Percentiles rank a stretch among this genome's conserved stretches.
Evolutionary conservation across 345 rosid genomes (phyloP).

Genomic region (Eucalyptus pauciflora): DNA sequence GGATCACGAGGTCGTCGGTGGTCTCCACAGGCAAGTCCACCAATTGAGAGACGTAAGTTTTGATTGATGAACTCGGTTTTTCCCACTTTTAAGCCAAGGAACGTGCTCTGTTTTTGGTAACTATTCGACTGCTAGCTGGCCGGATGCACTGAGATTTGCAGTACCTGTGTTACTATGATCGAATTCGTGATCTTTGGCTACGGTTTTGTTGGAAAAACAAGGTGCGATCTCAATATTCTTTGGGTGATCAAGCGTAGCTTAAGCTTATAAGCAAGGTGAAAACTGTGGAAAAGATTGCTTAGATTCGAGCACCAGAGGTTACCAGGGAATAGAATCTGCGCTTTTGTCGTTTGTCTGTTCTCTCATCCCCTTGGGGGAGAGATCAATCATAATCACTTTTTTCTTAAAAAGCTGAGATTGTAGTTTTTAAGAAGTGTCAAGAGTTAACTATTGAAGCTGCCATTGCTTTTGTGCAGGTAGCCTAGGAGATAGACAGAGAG

Average conservation of each 20-base stretch:
- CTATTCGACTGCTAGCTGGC: not conserved
- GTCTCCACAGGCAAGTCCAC: conserved; percentile 60
- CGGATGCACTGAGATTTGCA: not conserved
- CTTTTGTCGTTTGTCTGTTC: not conserved
- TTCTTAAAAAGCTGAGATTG: not conserved
- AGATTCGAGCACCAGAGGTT: not conserved
- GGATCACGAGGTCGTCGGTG: conserved; percentile 50
- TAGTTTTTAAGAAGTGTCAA: not conserved
- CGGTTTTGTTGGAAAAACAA: not conserved
- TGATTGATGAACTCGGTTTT: not conserved
- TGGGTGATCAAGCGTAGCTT: not conserved
- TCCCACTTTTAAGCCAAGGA: not conserved
- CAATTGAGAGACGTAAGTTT: conserved; percentile 41
- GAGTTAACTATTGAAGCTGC: not conserved
- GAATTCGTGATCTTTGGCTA: not conserved
- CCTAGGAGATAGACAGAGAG: conserved; percentile 65
- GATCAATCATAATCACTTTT: not conserved
- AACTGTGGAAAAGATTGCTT: not conserved
- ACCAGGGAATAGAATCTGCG: accelerated
- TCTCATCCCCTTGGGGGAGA: not conserved
- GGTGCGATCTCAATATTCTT: not conserved
- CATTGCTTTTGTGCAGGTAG: conserved; percentile 41
- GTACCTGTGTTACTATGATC: not conserved
- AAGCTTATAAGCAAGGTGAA: not conserved
- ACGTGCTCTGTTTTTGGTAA: not conserved